These are phyloP conservation scores for Phytophthora sansomeana DNA, from an alignment of 352 stramenopile genomes.

Conservation along the genomic window DNA sequence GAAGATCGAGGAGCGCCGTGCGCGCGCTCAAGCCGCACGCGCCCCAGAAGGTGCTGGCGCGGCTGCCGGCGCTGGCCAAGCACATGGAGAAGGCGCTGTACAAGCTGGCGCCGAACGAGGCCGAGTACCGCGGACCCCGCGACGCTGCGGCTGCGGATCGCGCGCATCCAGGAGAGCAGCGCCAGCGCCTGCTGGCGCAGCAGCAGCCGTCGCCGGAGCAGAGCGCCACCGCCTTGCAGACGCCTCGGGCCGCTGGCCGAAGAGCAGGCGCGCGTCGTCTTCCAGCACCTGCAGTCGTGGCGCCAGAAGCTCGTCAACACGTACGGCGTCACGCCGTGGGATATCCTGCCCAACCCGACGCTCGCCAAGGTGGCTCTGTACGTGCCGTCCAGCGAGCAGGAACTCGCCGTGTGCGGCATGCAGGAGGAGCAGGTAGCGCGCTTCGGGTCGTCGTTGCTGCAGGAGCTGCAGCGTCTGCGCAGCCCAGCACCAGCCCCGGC, in stretches of 20 bases:
- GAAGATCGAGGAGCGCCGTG: slow-evolving; percentile 93
- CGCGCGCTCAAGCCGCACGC: slow-evolving; percentile 95
- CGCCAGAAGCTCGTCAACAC: slow-evolving; percentile 82
- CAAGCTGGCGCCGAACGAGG: slow-evolving; percentile 70
- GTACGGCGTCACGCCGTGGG: slow-evolving; percentile 71
- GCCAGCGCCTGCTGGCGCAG: slow-evolving; percentile 64
- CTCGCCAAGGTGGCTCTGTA: slow-evolving; percentile 78
- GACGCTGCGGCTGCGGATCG: slow-evolving; percentile 94
- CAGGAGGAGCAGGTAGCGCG: slow-evolving; percentile 52
- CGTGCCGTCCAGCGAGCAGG: slow-evolving; percentile 58
- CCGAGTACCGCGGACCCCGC: slow-evolving; percentile 93
- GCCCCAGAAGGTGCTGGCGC: slow-evolving; percentile 94
- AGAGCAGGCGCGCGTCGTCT: slow-evolving; percentile 67
- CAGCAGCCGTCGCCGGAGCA: slow-evolving; percentile 27
- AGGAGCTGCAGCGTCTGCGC: slow-evolving; percentile 53
- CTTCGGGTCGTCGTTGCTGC: slow-evolving; percentile 70
- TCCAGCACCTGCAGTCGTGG: slow-evolving; percentile 80
- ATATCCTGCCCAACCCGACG: slow-evolving; percentile 77
- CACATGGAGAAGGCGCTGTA: slow-evolving; percentile 97
- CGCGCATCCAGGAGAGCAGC: slow-evolving; percentile 81
- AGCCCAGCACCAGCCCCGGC: not conserved
- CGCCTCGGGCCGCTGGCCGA: slow-evolving; percentile 54
- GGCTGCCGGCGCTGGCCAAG: slow-evolving; percentile 95
- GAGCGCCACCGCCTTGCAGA: not conserved
- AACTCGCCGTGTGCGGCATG: slow-evolving; percentile 65